A percentile compares a stretch with the other conserved stretches of the same genome.
phyloP scores from a whole-genome alignment of 2,329 filamentous ascomycete genomes.

The Pseudogymnoascus sp. region DNA sequence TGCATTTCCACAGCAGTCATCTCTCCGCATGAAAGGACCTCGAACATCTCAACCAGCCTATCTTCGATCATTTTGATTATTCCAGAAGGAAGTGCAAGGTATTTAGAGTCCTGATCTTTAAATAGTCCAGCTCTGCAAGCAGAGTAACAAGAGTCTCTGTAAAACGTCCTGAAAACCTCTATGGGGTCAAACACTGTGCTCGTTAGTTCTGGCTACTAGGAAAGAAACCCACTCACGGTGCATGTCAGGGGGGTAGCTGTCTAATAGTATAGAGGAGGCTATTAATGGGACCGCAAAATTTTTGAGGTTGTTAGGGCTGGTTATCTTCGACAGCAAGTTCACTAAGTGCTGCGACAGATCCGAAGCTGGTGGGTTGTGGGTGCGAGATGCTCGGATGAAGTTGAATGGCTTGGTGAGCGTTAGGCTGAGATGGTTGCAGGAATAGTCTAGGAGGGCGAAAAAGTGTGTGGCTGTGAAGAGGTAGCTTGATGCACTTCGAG shows the following conservation, averaged over 20 bases:
- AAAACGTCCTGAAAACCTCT: slow-evolving; percentile 12
- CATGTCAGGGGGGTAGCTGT: slow-evolving; percentile 22
- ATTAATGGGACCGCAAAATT: slow-evolving; percentile 23
- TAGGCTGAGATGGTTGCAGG: slow-evolving; percentile 17
- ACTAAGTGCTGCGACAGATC: slow-evolving; percentile 21
- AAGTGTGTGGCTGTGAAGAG: slow-evolving; percentile 24
- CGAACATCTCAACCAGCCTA: not conserved
- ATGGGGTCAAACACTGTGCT: slow-evolving; percentile 8
- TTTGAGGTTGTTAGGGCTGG: slow-evolving; percentile 17
- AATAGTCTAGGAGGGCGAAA: slow-evolving; percentile 18
- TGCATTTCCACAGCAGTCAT: not conserved
- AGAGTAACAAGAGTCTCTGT: slow-evolving; percentile 2
- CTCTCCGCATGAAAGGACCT: not conserved
- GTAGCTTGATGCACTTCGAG: slow-evolving; percentile 13
- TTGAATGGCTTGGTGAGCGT: slow-evolving; percentile 18
- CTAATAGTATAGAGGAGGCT: slow-evolving; percentile 22
- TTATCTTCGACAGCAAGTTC: slow-evolving; percentile 20
- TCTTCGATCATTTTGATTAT: not conserved
- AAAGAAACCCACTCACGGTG: slow-evolving; percentile 16
- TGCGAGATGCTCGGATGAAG: slow-evolving; percentile 20
- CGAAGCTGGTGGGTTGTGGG: slow-evolving; percentile 19
- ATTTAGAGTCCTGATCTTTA: not conserved
- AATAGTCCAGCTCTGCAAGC: not conserved
- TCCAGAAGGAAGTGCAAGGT: slow-evolving; percentile 6
- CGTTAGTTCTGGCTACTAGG: slow-evolving; percentile 6